Conservation (phyloP, 164 flowering plant genomes). For the Vitis riparia region DNA sequence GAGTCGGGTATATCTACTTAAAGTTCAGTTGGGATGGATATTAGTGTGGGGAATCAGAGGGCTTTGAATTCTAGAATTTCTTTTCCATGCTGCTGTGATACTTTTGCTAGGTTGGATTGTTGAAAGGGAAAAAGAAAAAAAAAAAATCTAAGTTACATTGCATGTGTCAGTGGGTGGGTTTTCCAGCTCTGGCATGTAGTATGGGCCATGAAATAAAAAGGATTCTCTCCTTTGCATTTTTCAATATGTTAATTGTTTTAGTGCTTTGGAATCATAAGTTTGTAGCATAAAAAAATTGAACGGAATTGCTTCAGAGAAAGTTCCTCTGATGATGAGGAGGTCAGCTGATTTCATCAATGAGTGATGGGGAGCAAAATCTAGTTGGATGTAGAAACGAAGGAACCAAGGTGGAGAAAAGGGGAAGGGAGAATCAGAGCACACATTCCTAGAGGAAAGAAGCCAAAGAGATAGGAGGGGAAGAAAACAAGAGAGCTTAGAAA, state of each 20-base stretch:
- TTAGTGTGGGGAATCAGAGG: conserved; percentile 15
- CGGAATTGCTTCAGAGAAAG: conserved; percentile 15
- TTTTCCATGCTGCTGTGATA: conserved; percentile 5
- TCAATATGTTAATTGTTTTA: conserved; percentile 1
- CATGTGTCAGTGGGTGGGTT: conserved; percentile 35
- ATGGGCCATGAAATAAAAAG: conserved; percentile 29
- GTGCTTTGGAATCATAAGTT: conserved; percentile 9
- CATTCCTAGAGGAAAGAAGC: conserved; percentile 32
- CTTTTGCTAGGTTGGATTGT: conserved; percentile 7
- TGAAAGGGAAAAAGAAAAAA: background rate
- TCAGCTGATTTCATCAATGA: conserved; percentile 1
- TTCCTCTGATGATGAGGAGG: conserved; percentile 1
- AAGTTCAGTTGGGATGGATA: conserved; percentile 9
- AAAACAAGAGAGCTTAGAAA: conserved; percentile 15
- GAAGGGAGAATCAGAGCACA: conserved; percentile 22
- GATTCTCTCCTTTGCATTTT: conserved; percentile 18
- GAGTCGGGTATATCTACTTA: conserved; percentile 13
- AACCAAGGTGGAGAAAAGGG: background rate
- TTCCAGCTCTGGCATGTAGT: conserved; percentile 38
- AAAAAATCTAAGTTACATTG: conserved; percentile 3
- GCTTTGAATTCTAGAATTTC: conserved; percentile 10
- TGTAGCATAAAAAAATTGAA: conserved; percentile 1
- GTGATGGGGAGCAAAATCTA: conserved; percentile 13
- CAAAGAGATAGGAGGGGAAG: conserved; percentile 24
- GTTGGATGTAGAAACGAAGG: background rate